These are phyloP conservation scores for Erythrobasidium hasegawianum DNA, from an alignment of 1,284 basidiomycete genomes.

Conservation along the genomic window DNA sequence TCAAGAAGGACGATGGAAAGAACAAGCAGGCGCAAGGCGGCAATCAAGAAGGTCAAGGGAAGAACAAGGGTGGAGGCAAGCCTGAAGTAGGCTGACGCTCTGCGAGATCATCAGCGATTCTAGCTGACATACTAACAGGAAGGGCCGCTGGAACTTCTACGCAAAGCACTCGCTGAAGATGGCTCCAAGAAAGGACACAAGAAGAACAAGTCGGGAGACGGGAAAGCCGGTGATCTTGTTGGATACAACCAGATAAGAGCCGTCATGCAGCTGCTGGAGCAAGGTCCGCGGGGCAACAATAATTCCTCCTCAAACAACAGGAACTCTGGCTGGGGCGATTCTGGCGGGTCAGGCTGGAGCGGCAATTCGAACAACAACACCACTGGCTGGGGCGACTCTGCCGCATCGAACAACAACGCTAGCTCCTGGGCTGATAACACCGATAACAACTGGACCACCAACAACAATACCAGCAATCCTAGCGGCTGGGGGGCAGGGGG, in stretches of 20 bases:
- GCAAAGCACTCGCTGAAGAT: background rate
- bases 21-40: background rate
- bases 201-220: background rate
- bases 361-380: background rate
- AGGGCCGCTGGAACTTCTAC: background rate
- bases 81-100: background rate
- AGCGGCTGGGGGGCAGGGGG: background rate
- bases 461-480: background rate
- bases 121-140: background rate
- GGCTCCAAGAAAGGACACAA: background rate
- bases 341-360: background rate
- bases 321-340: background rate
- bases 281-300: background rate
- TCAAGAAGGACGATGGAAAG: conserved; percentile 19
- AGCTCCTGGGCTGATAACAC: background rate
- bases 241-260: conserved; percentile 21
- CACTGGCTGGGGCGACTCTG: background rate
- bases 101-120: background rate
- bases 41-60: background rate
- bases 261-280: conserved; percentile 10
- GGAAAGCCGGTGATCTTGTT: conserved; percentile 5
- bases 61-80: conserved; percentile 1
- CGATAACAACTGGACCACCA: background rate
- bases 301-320: background rate
- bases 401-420: background rate